Evolutionary conservation across 2,329 filamentous ascomycete species (phyloP).

Genomic region (Nigrospora osmanthi): DNA sequence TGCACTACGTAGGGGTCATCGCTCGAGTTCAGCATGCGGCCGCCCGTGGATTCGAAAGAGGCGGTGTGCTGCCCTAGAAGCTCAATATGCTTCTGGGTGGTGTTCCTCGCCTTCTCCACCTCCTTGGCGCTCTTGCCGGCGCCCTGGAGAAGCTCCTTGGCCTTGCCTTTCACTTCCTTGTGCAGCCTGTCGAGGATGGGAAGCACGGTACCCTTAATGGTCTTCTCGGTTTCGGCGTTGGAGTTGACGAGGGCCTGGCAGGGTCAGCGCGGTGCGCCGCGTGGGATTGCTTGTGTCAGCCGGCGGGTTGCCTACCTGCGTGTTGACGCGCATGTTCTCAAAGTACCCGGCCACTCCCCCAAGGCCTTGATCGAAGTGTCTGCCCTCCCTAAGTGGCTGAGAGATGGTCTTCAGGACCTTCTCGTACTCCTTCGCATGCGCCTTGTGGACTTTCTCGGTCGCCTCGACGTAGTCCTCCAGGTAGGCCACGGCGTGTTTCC

Average conservation of each 20-base stretch:
- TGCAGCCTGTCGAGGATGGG: slow-evolving; percentile 87
- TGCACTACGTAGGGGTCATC: slow-evolving; percentile 87
- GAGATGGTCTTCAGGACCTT: slow-evolving; percentile 89
- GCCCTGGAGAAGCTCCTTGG: slow-evolving; percentile 78
- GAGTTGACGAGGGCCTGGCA: slow-evolving; percentile 72
- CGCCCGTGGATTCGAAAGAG: slow-evolving; percentile 66
- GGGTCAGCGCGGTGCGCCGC: slow-evolving; percentile 3
- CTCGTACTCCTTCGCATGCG: slow-evolving; percentile 90
- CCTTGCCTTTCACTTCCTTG: slow-evolving; percentile 94
- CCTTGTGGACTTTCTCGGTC: slow-evolving; percentile 78
- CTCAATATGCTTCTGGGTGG: slow-evolving; percentile 94
- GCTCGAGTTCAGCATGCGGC: slow-evolving; percentile 53
- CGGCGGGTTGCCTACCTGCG: slow-evolving; percentile 45
- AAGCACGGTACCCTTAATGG: slow-evolving; percentile 75
- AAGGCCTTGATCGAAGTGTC: slow-evolving; percentile 88
- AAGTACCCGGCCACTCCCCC: slow-evolving; percentile 86
- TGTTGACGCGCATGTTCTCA: slow-evolving; percentile 89
- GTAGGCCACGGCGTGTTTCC: slow-evolving; percentile 90
- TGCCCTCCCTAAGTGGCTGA: slow-evolving; percentile 76
- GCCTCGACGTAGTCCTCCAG: slow-evolving; percentile 83
- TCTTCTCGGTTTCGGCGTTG: slow-evolving; percentile 86
- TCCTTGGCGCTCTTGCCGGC: slow-evolving; percentile 80
- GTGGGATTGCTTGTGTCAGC: neutral
- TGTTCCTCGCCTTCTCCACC: slow-evolving; percentile 79
- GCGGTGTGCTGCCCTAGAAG: slow-evolving; percentile 82